phyloP scores from a whole-genome alignment of 2,329 filamentous ascomycete genomes.

The Teratosphaeria epicoccoides region DNA sequence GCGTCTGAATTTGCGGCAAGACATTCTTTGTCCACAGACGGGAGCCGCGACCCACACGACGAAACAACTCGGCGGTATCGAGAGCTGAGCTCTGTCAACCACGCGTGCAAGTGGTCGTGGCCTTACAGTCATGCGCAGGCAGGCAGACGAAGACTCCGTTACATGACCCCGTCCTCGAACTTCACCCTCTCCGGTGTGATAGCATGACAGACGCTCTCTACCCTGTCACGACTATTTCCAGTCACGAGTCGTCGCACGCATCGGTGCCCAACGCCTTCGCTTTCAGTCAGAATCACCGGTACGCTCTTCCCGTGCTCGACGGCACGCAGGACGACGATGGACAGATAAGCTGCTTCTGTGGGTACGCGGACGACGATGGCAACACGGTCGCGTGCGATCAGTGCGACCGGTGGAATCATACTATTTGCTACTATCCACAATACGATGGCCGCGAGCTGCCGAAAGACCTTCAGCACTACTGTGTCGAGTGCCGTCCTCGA shows the following conservation, averaged over 20 bases:
- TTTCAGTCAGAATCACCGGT: slow-evolving; percentile 12
- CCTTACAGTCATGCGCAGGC: slow-evolving; percentile 28
- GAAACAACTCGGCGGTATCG: slow-evolving; percentile 1
- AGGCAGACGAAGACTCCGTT: slow-evolving; percentile 17
- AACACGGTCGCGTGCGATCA: slow-evolving; percentile 93
- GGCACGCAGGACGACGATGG: slow-evolving; percentile 63
- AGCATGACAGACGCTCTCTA: slow-evolving; percentile 29
- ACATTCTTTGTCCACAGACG: not conserved
- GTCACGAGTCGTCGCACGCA: slow-evolving; percentile 17
- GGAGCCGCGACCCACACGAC: not conserved
- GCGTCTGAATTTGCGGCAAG: not conserved
- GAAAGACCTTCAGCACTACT: slow-evolving; percentile 60
- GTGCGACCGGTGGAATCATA: slow-evolving; percentile 97
- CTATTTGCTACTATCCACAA: slow-evolving; percentile 86
- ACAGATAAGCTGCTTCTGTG: slow-evolving; percentile 96
- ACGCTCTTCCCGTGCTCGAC: slow-evolving; percentile 11
- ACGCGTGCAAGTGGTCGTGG: slow-evolving; percentile 8
- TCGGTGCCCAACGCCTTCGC: slow-evolving; percentile 18
- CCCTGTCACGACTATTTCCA: slow-evolving; percentile 23
- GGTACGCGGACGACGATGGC: slow-evolving; percentile 88
- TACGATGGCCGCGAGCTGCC: slow-evolving; percentile 50
- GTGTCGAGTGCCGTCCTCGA: slow-evolving; percentile 77
- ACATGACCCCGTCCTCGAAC: slow-evolving; percentile 20
- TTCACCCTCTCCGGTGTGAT: slow-evolving; percentile 22
- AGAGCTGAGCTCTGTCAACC: not conserved